These are phyloP conservation scores for Sporothrix mexicana DNA, from an alignment of 2,329 filamentous ascomycete species.

Conservation along the genomic window DNA sequence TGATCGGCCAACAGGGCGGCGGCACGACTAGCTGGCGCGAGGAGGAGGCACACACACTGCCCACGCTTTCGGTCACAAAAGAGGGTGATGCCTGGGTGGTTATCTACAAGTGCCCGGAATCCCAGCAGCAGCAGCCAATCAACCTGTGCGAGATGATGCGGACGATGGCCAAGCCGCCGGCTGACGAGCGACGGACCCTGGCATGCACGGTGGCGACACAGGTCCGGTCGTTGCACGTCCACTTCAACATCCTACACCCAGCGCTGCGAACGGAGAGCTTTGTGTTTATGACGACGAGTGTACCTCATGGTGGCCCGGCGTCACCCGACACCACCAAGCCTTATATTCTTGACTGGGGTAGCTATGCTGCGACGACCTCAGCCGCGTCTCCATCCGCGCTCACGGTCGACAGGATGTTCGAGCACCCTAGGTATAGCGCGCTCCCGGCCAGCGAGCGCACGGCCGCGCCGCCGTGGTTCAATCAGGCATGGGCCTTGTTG, in stretches of 20 bases:
- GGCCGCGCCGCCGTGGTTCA: constrained; percentile 14
- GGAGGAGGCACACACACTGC: background rate
- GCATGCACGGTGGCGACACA: constrained; percentile 21
- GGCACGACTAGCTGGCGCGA: background rate
- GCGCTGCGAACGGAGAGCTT: constrained; percentile 31
- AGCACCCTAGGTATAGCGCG: constrained; percentile 14
- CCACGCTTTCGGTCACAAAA: background rate
- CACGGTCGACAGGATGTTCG: constrained; percentile 22
- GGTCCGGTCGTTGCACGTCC: constrained; percentile 31
- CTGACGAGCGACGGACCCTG: background rate
- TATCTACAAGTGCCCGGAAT: background rate
- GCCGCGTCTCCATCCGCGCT: background rate
- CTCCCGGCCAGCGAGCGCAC: background rate
- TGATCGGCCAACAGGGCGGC: background rate
- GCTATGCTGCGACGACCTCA: background rate
- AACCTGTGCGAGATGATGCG: background rate
- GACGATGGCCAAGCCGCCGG: background rate
- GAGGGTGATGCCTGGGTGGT: background rate
- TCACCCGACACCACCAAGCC: background rate
- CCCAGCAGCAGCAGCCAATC: background rate
- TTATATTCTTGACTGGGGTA: background rate
- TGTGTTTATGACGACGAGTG: constrained; percentile 21
- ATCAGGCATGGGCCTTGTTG: constrained; percentile 31
- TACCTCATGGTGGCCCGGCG: background rate
- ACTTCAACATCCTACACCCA: constrained; percentile 32